A percentile compares a stretch with the other conserved stretches of the same genome.
Conservation (phyloP, 176 grass and related monocot genomes). For the Aegilops longissima region DNA sequence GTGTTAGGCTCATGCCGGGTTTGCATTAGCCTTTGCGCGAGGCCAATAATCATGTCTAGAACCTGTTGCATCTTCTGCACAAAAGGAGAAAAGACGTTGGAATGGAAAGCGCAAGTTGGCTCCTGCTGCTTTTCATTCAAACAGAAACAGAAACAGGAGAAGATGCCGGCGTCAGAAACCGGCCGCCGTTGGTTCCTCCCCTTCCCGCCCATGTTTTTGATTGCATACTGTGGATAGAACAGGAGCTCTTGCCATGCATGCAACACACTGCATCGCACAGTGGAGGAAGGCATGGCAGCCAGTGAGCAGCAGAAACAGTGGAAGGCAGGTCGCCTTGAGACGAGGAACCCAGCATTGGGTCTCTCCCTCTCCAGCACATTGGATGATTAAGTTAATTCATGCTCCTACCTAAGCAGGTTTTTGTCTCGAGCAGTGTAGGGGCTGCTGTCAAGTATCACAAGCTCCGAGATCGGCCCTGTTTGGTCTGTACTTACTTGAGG, state of each 20-base stretch:
- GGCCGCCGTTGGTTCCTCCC: conserved; percentile 21
- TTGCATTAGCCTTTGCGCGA: conserved; percentile 2
- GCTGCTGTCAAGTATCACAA: background rate
- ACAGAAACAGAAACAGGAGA: conserved; percentile 26
- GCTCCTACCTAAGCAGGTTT: conserved; percentile 5
- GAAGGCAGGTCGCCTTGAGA: background rate
- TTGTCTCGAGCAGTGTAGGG: background rate
- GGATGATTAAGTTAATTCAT: conserved; percentile 4
- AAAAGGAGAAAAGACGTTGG: background rate
- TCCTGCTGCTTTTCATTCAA: conserved; percentile 28
- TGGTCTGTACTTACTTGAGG: conserved; percentile 21
- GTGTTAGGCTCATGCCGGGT: background rate
- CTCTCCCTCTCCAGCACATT: background rate
- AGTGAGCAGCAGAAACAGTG: background rate
- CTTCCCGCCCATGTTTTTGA: conserved; percentile 31
- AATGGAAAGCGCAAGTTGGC: conserved; percentile 15
- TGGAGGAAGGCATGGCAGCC: background rate
- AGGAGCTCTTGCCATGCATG: background rate
- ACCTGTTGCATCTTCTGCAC: conserved; percentile 11
- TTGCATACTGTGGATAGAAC: background rate
- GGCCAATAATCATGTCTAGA: conserved; percentile 33
- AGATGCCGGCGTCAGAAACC: conserved; percentile 26
- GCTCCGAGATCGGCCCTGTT: conserved; percentile 13
- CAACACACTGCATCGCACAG: background rate
- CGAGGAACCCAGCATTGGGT: background rate